Conservation (phyloP, 1,139 yeast genomes). For the Saccharomyces hybrid region DNA sequence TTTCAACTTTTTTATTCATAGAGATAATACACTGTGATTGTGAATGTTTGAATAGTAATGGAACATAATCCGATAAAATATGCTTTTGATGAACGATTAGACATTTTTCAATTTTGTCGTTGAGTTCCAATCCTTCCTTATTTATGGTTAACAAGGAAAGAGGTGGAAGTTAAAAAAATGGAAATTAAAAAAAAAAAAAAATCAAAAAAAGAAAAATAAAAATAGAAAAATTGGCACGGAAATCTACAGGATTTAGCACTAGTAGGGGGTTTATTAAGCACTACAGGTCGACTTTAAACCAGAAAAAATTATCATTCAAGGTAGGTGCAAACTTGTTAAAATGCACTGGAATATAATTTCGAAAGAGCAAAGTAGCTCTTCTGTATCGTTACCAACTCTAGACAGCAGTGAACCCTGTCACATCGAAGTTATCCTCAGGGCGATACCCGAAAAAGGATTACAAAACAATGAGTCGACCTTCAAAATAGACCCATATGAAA, state of each 20-base stretch:
- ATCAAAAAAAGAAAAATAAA: background rate
- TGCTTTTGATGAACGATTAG: background rate
- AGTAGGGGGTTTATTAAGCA: background rate
- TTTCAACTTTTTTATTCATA: background rate
- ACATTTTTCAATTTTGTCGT: background rate
- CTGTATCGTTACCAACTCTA: background rate
- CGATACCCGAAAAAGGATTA: background rate
- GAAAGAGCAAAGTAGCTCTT: background rate
- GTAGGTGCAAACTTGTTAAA: background rate
- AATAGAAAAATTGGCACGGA: background rate
- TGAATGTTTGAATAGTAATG: background rate
- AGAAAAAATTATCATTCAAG: background rate
- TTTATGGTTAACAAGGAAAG: background rate
- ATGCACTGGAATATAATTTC: conserved; percentile 6
- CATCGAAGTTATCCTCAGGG: background rate
- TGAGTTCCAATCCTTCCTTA: background rate
- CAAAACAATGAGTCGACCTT: background rate
- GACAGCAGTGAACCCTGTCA: conserved; percentile 2
- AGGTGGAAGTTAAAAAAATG: background rate
- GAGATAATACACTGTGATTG: background rate
- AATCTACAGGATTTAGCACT: background rate
- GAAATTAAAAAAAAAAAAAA: background rate
- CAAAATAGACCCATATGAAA: background rate
- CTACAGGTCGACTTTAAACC: background rate
- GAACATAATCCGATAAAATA: background rate